Percentiles rank a stretch among this genome's conserved stretches.
These are phyloP conservation scores for Exophiala alcalophila DNA, from an alignment of 2,329 filamentous ascomycete genomes.

Conservation along the genomic window DNA sequence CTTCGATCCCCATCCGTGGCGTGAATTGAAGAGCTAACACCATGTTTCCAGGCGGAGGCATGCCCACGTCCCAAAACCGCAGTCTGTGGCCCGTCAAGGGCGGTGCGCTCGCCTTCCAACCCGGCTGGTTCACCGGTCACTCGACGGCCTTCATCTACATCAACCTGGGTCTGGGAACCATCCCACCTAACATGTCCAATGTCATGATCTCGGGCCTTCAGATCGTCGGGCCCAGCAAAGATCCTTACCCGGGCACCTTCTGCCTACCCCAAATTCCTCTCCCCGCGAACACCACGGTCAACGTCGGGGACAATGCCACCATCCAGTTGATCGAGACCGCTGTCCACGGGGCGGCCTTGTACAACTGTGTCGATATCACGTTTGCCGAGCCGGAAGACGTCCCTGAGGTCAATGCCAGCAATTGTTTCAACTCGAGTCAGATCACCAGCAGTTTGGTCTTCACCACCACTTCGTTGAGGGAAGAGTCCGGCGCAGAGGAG, in stretches of 20 bases:
- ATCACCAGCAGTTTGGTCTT: conserved; percentile 77
- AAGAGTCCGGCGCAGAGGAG: conserved; percentile 7
- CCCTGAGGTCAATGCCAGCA: conserved; percentile 68
- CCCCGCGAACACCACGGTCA: conserved; percentile 66
- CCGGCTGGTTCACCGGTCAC: conserved; percentile 94
- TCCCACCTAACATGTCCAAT: conserved; percentile 83
- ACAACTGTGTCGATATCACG: conserved; percentile 89
- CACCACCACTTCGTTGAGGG: conserved; percentile 30
- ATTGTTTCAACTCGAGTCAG: conserved; percentile 84
- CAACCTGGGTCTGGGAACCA: conserved; percentile 81
- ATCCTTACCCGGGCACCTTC: conserved; percentile 81
- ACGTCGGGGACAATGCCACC: conserved; percentile 81
- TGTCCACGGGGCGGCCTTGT: conserved; percentile 77
- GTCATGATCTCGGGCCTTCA: conserved; percentile 78
- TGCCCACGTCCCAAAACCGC: conserved; percentile 72
- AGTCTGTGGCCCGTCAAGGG: conserved; percentile 88
- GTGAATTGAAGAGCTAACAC: conserved; percentile 10
- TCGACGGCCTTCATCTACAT: conserved; percentile 78
- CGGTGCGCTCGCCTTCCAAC: conserved; percentile 85
- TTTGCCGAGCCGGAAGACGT: conserved; percentile 80
- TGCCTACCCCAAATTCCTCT: conserved; percentile 88
- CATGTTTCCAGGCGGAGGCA: conserved; percentile 69
- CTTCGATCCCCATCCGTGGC: conserved; percentile 2
- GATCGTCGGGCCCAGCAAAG: conserved; percentile 75
- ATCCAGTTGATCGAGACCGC: conserved; percentile 85